Evolutionary conservation across 805 yeast genomes (phyloP).

Genomic region (Brettanomyces nanus): DNA sequence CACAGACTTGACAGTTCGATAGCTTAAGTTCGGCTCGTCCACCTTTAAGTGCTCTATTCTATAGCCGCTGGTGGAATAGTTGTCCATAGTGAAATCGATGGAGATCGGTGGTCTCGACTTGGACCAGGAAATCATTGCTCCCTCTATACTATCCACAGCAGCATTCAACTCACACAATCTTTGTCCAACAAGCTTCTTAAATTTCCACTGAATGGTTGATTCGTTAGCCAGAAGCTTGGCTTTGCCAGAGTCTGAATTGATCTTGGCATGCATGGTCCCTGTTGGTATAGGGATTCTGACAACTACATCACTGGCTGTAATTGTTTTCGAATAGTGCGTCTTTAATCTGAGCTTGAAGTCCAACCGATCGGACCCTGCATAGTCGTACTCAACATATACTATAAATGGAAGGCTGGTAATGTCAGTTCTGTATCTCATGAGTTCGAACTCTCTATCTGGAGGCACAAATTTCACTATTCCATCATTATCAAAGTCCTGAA

Average conservation of each 20-base stretch:
- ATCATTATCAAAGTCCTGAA: constrained; percentile 58
- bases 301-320: constrained; percentile 55
- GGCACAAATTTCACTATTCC: constrained; percentile 67
- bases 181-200: constrained; percentile 5
- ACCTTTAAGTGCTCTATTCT: constrained; percentile 67
- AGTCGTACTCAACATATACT: constrained; percentile 46
- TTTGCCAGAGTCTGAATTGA: constrained; percentile 26
- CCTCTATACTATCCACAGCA: background rate
- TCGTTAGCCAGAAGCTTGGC: constrained; percentile 9
- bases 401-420: constrained; percentile 65
- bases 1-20: constrained; percentile 81
- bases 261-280: constrained; percentile 31
- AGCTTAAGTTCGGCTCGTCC: constrained; percentile 39
- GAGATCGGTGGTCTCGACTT: constrained; percentile 72
- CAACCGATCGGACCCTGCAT: constrained; percentile 33
- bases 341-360: constrained; percentile 54
- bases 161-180: constrained; percentile 1
- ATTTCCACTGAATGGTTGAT: constrained; percentile 3
- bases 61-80: constrained; percentile 73
- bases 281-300: constrained; percentile 66
- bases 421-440: constrained; percentile 63
- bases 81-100: constrained; percentile 57
- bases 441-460: constrained; percentile 82
- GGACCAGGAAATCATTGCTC: constrained; percentile 37
- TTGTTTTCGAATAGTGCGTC: constrained; percentile 51